Conservation (phyloP, 2,329 filamentous ascomycete genomes). For the Ascochyta viciae-villosae region DNA sequence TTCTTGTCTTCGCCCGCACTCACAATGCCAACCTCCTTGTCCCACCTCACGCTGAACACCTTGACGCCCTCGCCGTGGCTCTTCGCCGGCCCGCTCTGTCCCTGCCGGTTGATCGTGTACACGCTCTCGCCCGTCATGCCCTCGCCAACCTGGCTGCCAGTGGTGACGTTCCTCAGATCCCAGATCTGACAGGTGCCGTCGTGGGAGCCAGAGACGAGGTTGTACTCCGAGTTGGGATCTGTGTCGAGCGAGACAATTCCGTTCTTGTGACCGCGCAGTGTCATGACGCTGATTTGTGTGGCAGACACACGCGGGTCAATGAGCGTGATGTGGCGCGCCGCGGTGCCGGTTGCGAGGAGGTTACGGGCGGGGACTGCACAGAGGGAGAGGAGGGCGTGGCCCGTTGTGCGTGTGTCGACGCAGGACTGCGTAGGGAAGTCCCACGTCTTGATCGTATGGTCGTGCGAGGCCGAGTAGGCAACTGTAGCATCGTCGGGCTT, state of each 20-base stretch:
- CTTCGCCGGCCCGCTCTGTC: constrained; percentile 60
- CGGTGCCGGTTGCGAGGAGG: constrained; percentile 77
- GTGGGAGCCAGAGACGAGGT: constrained; percentile 87
- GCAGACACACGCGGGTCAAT: constrained; percentile 86
- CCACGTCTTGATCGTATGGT: constrained; percentile 89
- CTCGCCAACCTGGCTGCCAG: constrained; percentile 60
- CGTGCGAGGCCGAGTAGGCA: constrained; percentile 88
- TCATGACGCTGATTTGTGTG: constrained; percentile 81
- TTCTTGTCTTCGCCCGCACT: constrained; percentile 92
- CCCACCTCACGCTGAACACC: constrained; percentile 89
- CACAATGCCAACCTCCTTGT: constrained; percentile 84
- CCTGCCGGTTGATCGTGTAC: constrained; percentile 81
- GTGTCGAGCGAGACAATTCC: constrained; percentile 65
- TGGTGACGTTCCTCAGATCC: constrained; percentile 80
- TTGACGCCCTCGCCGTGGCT: constrained; percentile 84
- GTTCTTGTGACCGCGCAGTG: constrained; percentile 88
- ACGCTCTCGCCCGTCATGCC: constrained; percentile 69
- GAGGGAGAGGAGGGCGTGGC: constrained; percentile 82
- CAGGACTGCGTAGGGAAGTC: constrained; percentile 82
- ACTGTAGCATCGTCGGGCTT: constrained; percentile 85
- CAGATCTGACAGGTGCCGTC: constrained; percentile 93
- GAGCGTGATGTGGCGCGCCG: constrained; percentile 87
- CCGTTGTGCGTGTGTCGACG: constrained; percentile 83
- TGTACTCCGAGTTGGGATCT: constrained; percentile 74
- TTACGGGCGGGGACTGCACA: constrained; percentile 72